Percentiles rank a stretch among this genome's conserved stretches.
These are phyloP conservation scores for Pulveroboletus sp. DNA, from an alignment of 768 basidiomycete species.

Conservation along the genomic window DNA sequence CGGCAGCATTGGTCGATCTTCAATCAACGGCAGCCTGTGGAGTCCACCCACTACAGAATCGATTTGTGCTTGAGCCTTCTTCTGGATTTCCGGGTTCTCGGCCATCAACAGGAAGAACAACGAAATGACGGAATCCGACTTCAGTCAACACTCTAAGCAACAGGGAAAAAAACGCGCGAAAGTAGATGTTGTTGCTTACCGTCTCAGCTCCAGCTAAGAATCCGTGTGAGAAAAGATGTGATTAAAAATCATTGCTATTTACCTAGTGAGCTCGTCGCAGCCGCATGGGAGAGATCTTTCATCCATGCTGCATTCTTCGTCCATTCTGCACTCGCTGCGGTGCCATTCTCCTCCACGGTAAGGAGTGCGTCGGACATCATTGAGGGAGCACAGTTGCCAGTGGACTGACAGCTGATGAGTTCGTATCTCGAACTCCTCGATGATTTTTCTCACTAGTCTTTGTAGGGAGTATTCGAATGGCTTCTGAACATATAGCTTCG, in stretches of 20 bases:
- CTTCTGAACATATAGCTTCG: conserved; percentile 14
- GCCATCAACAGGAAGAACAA: conserved; percentile 21
- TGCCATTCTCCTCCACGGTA: conserved; percentile 7
- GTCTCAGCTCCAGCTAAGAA: conserved; percentile 20
- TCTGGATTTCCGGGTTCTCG: conserved; percentile 10
- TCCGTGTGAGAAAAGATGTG: not conserved
- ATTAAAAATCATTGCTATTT: not conserved
- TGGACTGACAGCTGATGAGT: conserved; percentile 9
- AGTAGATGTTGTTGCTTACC: conserved; percentile 1
- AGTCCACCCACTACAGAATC: conserved; percentile 14
- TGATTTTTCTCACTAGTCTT: conserved; percentile 13
- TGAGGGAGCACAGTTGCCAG: conserved; percentile 7
- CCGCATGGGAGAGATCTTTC: conserved; percentile 18
- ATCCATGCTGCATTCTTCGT: conserved; percentile 7
- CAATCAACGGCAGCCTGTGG: conserved; percentile 11
- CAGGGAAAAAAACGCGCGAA: not conserved
- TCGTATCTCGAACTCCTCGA: not conserved
- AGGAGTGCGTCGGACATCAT: conserved; percentile 22
- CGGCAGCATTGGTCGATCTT: conserved; percentile 19
- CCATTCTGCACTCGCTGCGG: not conserved
- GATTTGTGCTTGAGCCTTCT: conserved; percentile 23
- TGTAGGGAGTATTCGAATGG: conserved; percentile 16
- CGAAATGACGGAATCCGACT: conserved; percentile 26
- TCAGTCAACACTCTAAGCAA: not conserved
- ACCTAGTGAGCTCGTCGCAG: conserved; percentile 23